phyloP scores from a whole-genome alignment of 129 eudicot genomes.

The Logfia minima region DNA sequence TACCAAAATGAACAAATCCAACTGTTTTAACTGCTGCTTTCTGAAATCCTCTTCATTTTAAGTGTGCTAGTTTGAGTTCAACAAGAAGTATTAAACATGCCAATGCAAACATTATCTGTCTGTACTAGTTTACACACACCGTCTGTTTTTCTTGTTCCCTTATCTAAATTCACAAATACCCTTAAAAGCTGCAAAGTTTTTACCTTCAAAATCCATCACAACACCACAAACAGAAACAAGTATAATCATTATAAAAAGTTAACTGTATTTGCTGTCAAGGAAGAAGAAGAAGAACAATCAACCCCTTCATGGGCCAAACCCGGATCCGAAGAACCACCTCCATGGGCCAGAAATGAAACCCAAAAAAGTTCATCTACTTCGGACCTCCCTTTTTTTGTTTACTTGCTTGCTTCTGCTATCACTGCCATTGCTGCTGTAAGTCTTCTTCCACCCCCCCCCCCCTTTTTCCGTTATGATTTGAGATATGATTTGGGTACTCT shows the following conservation, averaged over 20 bases:
- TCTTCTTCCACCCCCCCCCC: too few relatives aligned
- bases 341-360: slow-evolving; percentile 83
- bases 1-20: background rate
- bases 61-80: background rate
- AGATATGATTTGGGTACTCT: slow-evolving; percentile 25
- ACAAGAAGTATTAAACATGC: slow-evolving; percentile 20
- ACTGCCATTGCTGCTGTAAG: slow-evolving; percentile 93
- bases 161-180: slow-evolving; percentile 21
- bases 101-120: slow-evolving; percentile 32
- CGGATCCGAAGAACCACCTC: slow-evolving; percentile 76
- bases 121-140: slow-evolving; percentile 26
- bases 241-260: slow-evolving; percentile 12
- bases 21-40: background rate
- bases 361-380: slow-evolving; percentile 41
- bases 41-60: background rate
- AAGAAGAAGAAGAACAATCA: slow-evolving; percentile 47
- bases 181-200: slow-evolving; percentile 4
- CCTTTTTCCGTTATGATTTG: background rate
- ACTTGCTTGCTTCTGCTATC: slow-evolving; percentile 91
- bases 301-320: slow-evolving; percentile 82
- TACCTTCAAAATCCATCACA: slow-evolving; percentile 20
- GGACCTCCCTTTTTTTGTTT: slow-evolving; percentile 65
- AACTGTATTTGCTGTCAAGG: slow-evolving; percentile 41
- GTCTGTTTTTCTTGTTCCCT: slow-evolving; percentile 2
- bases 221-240: background rate